Evolutionary conservation across 805 yeast species (phyloP).

Genomic region (Metschnikowia cubensis): DNA sequence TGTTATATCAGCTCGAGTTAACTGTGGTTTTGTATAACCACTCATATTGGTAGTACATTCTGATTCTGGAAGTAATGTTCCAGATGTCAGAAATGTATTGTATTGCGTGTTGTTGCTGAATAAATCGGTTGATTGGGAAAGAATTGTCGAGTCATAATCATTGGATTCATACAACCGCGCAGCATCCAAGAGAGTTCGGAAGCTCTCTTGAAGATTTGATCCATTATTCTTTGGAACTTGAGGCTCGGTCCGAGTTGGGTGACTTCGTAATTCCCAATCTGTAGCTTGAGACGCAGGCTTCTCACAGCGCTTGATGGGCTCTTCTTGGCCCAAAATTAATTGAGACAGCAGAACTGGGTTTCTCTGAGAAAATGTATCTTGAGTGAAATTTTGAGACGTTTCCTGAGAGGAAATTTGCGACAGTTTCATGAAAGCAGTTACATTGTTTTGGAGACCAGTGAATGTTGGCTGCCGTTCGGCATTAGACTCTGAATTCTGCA

Average conservation of each 20-base stretch:
- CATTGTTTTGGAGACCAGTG: constrained; percentile 1
- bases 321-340: neutral
- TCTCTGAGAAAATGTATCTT: neutral
- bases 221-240: neutral
- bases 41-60: neutral
- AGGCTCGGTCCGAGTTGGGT: neutral
- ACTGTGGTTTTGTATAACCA: neutral
- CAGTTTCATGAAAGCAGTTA: constrained; percentile 2
- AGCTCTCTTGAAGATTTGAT: constrained; percentile 1
- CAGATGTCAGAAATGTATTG: neutral
- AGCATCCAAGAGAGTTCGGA: constrained; percentile 7
- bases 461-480: neutral
- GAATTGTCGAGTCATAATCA: constrained; percentile 2
- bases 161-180: neutral
- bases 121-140: constrained; percentile 8
- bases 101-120: constrained; percentile 3
- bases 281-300: neutral
- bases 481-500: constrained; percentile 6
- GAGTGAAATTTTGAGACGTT: neutral
- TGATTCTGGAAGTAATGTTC: neutral
- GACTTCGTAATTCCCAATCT: neutral
- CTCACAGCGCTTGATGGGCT: neutral
- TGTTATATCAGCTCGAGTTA: constrained; percentile 4
- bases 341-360: constrained; percentile 1
- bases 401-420: constrained; percentile 7